Percentiles rank a stretch among this genome's conserved stretches.
phyloP scores from a whole-genome alignment of 257 asterid genomes.

The Petrea volubilis region DNA sequence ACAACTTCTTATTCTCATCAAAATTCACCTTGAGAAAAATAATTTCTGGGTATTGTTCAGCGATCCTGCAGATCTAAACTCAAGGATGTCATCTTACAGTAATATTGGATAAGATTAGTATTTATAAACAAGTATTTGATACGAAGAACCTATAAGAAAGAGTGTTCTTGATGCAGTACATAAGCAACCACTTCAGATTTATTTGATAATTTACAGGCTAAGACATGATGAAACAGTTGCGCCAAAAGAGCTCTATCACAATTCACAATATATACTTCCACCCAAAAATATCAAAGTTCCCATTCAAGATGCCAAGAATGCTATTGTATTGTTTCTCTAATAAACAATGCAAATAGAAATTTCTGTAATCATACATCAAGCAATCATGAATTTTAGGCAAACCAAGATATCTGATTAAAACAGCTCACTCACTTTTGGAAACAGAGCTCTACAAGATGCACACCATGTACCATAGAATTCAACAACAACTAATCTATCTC shows the following conservation, averaged over 20 bases:
- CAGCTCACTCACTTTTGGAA: conserved; percentile 59
- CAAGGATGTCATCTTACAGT: neutral
- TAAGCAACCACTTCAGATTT: neutral
- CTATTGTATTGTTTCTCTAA: neutral
- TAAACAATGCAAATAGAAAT: neutral
- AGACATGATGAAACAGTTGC: neutral
- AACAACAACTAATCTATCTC: conserved; percentile 75
- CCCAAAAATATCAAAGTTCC: neutral
- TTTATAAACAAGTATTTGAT: neutral
- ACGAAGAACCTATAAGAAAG: neutral
- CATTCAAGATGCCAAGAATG: neutral
- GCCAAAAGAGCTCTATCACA: neutral
- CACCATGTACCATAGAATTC: conserved; percentile 87
- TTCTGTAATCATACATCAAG: neutral
- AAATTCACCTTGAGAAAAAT: conserved; percentile 72
- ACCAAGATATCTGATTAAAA: neutral
- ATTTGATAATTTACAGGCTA: neutral
- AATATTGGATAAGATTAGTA: neutral
- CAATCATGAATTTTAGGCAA: neutral
- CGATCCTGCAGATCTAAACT: conserved; percentile 61
- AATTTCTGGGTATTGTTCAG: conserved; percentile 63
- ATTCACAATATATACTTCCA: no score
- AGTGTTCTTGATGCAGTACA: neutral
- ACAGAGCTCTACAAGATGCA: conserved; percentile 84
- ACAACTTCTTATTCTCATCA: conserved; percentile 70